A percentile compares a stretch with the other conserved stretches of the same genome.
Conservation (phyloP, 495 filamentous ascomycete species). For the Chaetomium tenue region DNA sequence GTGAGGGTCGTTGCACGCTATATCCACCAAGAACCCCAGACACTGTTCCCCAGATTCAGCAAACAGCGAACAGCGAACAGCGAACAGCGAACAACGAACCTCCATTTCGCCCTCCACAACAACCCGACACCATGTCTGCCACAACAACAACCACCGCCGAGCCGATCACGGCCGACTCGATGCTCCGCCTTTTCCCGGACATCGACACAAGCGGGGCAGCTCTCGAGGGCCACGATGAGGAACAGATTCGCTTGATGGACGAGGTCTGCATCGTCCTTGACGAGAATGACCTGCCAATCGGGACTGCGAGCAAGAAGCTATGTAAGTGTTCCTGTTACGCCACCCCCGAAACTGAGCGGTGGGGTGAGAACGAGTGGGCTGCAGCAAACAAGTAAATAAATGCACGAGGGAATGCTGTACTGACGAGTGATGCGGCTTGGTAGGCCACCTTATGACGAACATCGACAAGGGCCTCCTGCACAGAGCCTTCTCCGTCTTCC, state of each 20-base stretch:
- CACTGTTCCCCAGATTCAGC: not conserved
- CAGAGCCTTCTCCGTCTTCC: constrained; percentile 95
- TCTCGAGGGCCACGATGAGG: constrained; percentile 88
- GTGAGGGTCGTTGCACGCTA: too few species aligned
- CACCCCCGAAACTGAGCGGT: not conserved
- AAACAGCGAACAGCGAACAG: not conserved
- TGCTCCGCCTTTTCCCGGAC: constrained; percentile 88
- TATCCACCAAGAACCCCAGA: not conserved
- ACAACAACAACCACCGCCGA: constrained; percentile 43
- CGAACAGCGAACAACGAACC: not conserved
- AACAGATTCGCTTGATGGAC: constrained; percentile 97
- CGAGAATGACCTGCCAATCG: constrained; percentile 88
- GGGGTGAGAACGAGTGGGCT: too few species aligned
- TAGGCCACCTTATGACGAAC: constrained; percentile 98
- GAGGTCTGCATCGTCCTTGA: constrained; percentile 98
- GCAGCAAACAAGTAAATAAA: too few species aligned
- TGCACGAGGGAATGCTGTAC: not conserved
- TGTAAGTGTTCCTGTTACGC: constrained; percentile 56
- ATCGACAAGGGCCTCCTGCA: constrained; percentile 93
- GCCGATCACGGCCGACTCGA: constrained; percentile 78
- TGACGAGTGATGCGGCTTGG: constrained; percentile 15
- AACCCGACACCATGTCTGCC: constrained; percentile 31
- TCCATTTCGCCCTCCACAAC: not conserved
- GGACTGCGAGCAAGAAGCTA: constrained; percentile 96
- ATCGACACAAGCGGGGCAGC: constrained; percentile 82